Base-by-base conservation (phyloP, 768 basidiomycete species). In the Suillus tomentosus region DNA sequence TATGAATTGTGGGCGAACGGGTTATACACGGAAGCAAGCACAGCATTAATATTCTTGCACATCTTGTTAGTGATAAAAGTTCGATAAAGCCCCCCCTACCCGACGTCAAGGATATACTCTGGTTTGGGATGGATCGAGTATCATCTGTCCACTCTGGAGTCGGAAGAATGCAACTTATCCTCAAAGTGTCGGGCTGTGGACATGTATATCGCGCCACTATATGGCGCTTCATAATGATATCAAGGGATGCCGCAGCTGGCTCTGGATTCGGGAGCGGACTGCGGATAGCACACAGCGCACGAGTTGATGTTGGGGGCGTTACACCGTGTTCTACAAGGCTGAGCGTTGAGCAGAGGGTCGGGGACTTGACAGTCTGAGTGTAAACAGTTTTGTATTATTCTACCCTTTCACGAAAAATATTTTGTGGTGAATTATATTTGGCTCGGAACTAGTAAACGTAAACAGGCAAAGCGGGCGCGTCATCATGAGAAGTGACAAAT, bases 401-500 rank as follows among this genome's bases (percentile, higher is more conserved):
- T 31, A 31, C 5, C 31, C 31, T 31, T 31, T 31, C 31, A 31
- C 31, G 31, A 31, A 31, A 31, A 31, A 31, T 31, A 31, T 7
- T 31, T 31, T 31, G 31, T 31, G 31, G 31, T 6, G 31, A 31
- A 31, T 31, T 37, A 10, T 42, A n/a, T 48, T 48, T 22, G n/a
- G 47, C 10, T 31, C 51, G 27, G 51, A 27, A 31, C 31, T 31
- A 31, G 27, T 53, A 9, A 22, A 50, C 48, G 1, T 37, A 39
- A 39, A 24, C 39, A 37, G 22, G 19, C 19, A 42, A 43, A 43
- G 19, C 54, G 19, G 37, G 54, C 39, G 56, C 56, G 56, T 40
- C 56, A 57, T 57, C 37, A 53, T 10, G 17, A 10, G 31, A 34
- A 39, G 39, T 58, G 56, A 58, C 57, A 58, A 58, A 58, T 58